Base-by-base conservation (phyloP, 1,284 basidiomycete species). In the Phylloporus sp. region DNA sequence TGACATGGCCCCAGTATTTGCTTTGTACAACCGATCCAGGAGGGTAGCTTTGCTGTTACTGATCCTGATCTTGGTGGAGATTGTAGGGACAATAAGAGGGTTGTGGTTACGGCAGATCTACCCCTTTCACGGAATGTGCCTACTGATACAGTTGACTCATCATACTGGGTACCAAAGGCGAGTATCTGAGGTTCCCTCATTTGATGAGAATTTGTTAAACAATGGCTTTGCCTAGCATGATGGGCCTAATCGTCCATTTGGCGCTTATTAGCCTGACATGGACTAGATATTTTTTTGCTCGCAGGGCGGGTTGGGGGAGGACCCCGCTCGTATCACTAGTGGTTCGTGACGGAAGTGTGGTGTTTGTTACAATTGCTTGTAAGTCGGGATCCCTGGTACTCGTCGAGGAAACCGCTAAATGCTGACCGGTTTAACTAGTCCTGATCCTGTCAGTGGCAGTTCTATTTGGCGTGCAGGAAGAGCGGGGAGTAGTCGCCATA, bases 1-100 rank as follows among this genome's bases (percentile, higher is more conserved):
- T 29, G 17, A 66, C 46, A 18, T 24, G 11, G 1, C 4, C 17
- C 20, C 61, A 70, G 69, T 72, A 22, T 64, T 63, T 50, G 69
- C 68, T 20, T 46, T 73, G 18, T 70, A 70, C 22, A 72, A 73
- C 22, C 63, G 56, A 52, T 71, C 72, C 22, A 70, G 32, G 22
- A 64, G 12, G 18, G 42, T 72, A 17, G 62, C 34, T 22, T 28
- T 63, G 18, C 12, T 70, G 2, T 24, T 71, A 6, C 37, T 13
- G 6, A 17, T 51, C 31, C 42, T 74, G 40, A 68, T 72, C 26
- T 6, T 55, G 31, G 11, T 20, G 15, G 70, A 74, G 44, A 4
- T 50, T 28, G 61, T 20, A 2, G 61, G 56, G 24, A 31, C 49
- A 22, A 31, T 44, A 17, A 64, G 56, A 22, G 17, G 55, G 28